Evolutionary conservation across 179 eudicot species (phyloP), one percentile per base, ranked within the genome.

Genomic region (Spergularia azorica): DNA sequence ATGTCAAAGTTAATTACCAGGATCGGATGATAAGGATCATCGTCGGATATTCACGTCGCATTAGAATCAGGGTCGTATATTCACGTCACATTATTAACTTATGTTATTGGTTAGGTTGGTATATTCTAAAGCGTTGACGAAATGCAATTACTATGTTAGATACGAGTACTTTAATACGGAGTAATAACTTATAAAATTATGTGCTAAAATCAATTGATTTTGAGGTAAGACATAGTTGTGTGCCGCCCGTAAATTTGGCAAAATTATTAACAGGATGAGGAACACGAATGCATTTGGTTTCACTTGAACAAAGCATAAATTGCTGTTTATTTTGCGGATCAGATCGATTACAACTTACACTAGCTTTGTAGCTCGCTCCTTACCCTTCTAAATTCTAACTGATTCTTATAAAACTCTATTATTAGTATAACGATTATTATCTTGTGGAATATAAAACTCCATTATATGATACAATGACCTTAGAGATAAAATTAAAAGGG

Each of bases 11-110:
- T 43, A 43, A 43, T 43, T 43, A 48, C 69, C 10, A 38, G 32
- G 56, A 56, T 71, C 18, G 51, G 2, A 11, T 18, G 58, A 57
- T 41, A 48, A 26, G 74, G 54, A 79, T 79, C 82, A 39, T 38
- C 46, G 82, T 73, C 74, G 73, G 41, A 73, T 79, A 73, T 67
- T 79, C 81, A 79, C 73, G 51, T 72, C 65, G 46, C 46, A 7
- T 52, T 73, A 17, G 73, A 46, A 79, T 79, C 81, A 67, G 13
- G 57, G 73, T 66, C 73, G 81, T 51, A 79, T 73, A 79, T 79
- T 79, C 81, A 79, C 81, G 81, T 73, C 81, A 79, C 67, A 48
- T 16, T 21, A 73, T 62, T 62, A 21, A 59, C 7, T 18, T n/a
- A 20, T n/a, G 8, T 1, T 63, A 63, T 16, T 51, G 17, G 48